Conservation (phyloP, 1,284 basidiomycete species). For the Exsudoporus floridanus region DNA sequence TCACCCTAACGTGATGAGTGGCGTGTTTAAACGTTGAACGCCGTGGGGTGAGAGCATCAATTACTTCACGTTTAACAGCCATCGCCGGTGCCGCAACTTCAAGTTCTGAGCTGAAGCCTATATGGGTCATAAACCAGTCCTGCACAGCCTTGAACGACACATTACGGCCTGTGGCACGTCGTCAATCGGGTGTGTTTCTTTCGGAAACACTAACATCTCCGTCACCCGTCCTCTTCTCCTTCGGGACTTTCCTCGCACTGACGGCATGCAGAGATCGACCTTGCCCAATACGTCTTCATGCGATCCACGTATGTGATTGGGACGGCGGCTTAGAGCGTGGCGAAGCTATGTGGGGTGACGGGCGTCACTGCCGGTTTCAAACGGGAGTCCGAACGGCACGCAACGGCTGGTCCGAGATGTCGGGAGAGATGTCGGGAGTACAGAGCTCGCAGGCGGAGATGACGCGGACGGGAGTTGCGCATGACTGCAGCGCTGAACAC, state of each 20-base stretch:
- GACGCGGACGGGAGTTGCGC: constrained; percentile 75
- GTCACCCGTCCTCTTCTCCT: constrained; percentile 42
- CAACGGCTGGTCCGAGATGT: constrained; percentile 76
- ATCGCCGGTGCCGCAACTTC: too few relatives aligned
- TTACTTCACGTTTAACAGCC: too few relatives aligned
- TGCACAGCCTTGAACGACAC: constrained; percentile 49
- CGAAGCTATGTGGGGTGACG: constrained; percentile 25
- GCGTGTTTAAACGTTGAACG: too few relatives aligned
- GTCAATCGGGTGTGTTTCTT: constrained; percentile 56
- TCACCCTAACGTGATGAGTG: too few relatives aligned
- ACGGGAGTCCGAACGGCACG: constrained; percentile 54
- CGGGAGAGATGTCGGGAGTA: constrained; percentile 57
- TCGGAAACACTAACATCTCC: constrained; percentile 61
- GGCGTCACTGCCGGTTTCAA: constrained; percentile 27
- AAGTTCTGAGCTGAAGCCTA: too few relatives aligned
- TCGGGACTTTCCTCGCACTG: constrained; percentile 51
- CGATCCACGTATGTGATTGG: constrained; percentile 57
- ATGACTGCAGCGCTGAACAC: constrained; percentile 61
- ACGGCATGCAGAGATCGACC: constrained; percentile 51
- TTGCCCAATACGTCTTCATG: constrained; percentile 41
- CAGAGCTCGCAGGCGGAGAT: constrained; percentile 56
- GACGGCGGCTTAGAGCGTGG: constrained; percentile 47
- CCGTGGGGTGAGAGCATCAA: too few relatives aligned
- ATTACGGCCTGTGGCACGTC: constrained; percentile 45
- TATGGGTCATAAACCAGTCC: constrained; percentile 43